These are phyloP conservation scores for Dryadomyces quercivorus DNA, from an alignment of 2,329 filamentous ascomycete genomes.

Conservation along the genomic window DNA sequence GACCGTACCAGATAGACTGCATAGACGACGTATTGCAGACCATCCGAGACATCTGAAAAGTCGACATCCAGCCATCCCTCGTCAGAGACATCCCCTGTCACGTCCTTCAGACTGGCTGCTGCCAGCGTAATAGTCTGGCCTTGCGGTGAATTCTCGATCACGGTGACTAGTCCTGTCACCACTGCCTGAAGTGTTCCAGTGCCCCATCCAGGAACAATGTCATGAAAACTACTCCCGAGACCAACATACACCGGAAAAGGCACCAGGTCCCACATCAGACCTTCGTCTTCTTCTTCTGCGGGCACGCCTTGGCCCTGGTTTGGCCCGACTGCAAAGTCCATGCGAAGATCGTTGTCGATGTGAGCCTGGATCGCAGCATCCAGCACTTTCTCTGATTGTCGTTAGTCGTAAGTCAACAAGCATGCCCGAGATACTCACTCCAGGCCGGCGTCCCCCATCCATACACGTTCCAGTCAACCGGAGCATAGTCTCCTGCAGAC, in stretches of 20 bases:
- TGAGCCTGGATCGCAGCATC: slow-evolving; percentile 15
- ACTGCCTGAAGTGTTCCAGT: slow-evolving; percentile 9
- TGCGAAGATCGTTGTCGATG: slow-evolving; percentile 22
- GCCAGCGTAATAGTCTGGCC: slow-evolving; percentile 2
- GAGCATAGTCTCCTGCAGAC: slow-evolving; percentile 9
- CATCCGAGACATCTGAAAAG: not conserved
- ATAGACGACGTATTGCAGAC: slow-evolving; percentile 3
- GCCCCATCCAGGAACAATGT: slow-evolving; percentile 24
- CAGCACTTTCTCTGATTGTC: slow-evolving; percentile 8
- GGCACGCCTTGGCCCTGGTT: slow-evolving; percentile 36
- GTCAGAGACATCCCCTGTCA: slow-evolving; percentile 1
- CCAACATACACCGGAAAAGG: slow-evolving; percentile 18
- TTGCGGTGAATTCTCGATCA: not conserved
- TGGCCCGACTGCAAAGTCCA: slow-evolving; percentile 34
- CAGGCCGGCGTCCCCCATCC: slow-evolving; percentile 11
- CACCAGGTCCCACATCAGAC: slow-evolving; percentile 21
- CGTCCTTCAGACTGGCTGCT: slow-evolving; percentile 7
- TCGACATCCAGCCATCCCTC: not conserved
- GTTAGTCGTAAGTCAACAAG: not conserved
- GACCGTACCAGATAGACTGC: slow-evolving; percentile 10
- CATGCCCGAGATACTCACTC: not conserved
- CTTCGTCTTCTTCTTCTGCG: slow-evolving; percentile 19
- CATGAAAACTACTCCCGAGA: slow-evolving; percentile 17
- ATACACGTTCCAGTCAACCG: slow-evolving; percentile 21
- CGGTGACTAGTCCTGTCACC: slow-evolving; percentile 11